phyloP scores from a whole-genome alignment of 257 asterid genomes.

The Haberlea rhodopensis region DNA sequence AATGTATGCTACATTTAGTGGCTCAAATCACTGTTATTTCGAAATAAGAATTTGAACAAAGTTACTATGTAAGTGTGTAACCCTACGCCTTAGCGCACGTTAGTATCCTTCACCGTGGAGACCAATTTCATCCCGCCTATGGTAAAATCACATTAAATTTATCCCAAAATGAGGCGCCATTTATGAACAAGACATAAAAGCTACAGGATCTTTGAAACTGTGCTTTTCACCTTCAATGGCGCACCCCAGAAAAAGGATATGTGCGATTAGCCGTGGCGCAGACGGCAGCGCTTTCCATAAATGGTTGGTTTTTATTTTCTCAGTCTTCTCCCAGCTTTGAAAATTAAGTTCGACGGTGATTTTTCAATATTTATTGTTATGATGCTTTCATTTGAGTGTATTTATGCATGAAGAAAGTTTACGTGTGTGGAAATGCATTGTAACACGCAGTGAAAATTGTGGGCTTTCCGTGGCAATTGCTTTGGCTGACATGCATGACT shows the following conservation, averaged over 20 bases:
- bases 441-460: constrained; percentile 33
- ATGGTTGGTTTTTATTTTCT: constrained; percentile 33
- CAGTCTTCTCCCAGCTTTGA: not conserved
- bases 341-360: not conserved
- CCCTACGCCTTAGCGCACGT: not conserved
- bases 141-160: not conserved
- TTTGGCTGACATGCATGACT: constrained; percentile 34
- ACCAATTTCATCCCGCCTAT: not conserved
- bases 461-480: constrained; percentile 39
- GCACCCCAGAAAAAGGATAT: constrained; percentile 49
- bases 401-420: not conserved
- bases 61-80: no score
- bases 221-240: constrained; percentile 31
- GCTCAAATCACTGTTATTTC: no score
- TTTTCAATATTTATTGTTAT: not conserved
- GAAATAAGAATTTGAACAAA: no score
- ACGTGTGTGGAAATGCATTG: not conserved
- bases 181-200: not conserved
- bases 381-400: not conserved
- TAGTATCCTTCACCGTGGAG: not conserved
- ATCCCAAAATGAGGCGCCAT: constrained; percentile 13
- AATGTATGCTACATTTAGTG: no score
- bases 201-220: not conserved
- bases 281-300: constrained; percentile 66
- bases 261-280: constrained; percentile 51